Evolutionary conservation across 495 filamentous ascomycete species (phyloP), one percentile per base, ranked within the genome.

Genomic region (Aspergillus sparsus): DNA sequence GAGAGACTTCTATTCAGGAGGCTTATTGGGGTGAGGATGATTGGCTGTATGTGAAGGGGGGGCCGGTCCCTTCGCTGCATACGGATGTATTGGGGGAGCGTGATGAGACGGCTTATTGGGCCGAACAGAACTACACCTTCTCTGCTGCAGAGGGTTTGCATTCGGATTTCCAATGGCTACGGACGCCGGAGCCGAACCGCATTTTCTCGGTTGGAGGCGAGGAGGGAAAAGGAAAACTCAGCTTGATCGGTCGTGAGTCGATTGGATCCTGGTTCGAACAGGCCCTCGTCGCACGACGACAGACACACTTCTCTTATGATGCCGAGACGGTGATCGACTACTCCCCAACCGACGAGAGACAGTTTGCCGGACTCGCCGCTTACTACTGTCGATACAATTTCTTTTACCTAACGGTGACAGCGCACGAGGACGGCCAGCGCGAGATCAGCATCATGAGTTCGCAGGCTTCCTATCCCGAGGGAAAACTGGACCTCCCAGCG

Each of bases 181-280:
- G 57, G 4, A 60, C 57, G 0, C 57, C 57, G 6, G 57, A 60
- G 49, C 18, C 57, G 13, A n/a, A 46, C 6, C 57, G 57, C 16
- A 60, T 60, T 4, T 60, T 60, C 36, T 46, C 49, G 0, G 41
- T 53, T n/a, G 57, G 7, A 6, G 37, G 45, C 35, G 36, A 36
- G 4, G 15, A 8, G 5, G 57, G 11, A 0, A 18, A 53, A 16
- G 36, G 37, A 6, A 33, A 8, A 7, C 49, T 60, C 18, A 34
- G 36, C 3, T 37, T 60, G 27, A 45, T 60, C 27, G 57, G 57
- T n/a, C 57, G 57, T 8, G 57, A 60, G 27, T 60, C 57, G n/a
- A 60, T 60, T 15, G 57, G 57, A n/a, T 60, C 57, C n/a, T 60
- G 57, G 57, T 60, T 60, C 39, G 57, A 60, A 49, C 57, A 60